phyloP scores from a whole-genome alignment of 2,329 filamentous ascomycete species.

The Fulvia fulva region DNA sequence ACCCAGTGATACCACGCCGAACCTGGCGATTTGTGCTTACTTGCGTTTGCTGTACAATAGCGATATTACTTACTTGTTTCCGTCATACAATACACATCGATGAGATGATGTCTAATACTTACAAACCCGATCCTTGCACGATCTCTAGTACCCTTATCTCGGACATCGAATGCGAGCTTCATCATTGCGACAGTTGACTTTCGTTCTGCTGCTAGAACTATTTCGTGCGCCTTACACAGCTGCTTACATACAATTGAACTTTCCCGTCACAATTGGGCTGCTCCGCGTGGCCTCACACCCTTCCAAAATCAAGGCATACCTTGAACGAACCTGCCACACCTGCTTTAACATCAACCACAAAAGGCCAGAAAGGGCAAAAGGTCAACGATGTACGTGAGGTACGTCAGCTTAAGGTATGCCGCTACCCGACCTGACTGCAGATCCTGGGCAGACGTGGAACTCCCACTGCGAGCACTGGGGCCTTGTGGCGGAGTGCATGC shows the following conservation, averaged over 20 bases:
- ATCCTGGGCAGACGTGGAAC: not conserved
- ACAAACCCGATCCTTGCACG: not conserved
- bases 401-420: not conserved
- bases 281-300: no score
- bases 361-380: not conserved
- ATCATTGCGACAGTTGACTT: no score
- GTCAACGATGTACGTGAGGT: not conserved
- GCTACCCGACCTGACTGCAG: not conserved
- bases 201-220: no score
- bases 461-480: no score
- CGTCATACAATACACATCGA: not conserved
- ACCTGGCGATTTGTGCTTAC: not conserved
- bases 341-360: not conserved
- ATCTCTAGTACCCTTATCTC: not conserved
- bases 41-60: not conserved
- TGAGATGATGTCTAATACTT: not conserved
- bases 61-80: not conserved
- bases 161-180: not conserved
- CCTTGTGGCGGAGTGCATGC: not conserved
- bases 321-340: not conserved
- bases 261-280: not conserved
- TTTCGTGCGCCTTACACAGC: not conserved
- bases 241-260: not conserved
- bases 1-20: not conserved
- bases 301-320: not conserved